These are phyloP conservation scores for Aspergillus candidus DNA, from an alignment of 2,329 filamentous ascomycete species.

Conservation along the genomic window DNA sequence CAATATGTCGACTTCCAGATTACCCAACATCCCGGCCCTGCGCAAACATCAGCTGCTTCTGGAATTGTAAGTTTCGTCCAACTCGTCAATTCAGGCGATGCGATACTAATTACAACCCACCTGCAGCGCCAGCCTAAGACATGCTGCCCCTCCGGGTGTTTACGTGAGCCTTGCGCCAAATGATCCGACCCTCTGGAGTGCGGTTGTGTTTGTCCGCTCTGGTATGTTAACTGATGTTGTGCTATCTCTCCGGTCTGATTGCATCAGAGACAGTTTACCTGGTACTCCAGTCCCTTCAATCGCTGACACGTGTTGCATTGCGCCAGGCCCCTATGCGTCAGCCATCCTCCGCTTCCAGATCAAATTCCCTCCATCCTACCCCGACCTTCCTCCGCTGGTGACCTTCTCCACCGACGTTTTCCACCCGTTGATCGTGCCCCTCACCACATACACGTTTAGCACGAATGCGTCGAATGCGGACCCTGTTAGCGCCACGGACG, in stretches of 20 bases:
- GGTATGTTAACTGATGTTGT: slow-evolving; percentile 47
- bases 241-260: too few species aligned
- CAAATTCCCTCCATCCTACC: slow-evolving; percentile 76
- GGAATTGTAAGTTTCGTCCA: slow-evolving; percentile 64
- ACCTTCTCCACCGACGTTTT: slow-evolving; percentile 92
- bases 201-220: slow-evolving; percentile 84
- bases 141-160: slow-evolving; percentile 76
- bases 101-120: slow-evolving; percentile 8
- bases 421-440: slow-evolving; percentile 83
- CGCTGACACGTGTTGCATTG: slow-evolving; percentile 5
- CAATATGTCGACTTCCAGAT: slow-evolving; percentile 30
- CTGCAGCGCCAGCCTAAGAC: slow-evolving; percentile 68
- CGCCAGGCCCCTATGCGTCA: slow-evolving; percentile 75
- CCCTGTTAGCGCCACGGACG: slow-evolving; percentile 75
- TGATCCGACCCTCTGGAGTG: slow-evolving; percentile 76
- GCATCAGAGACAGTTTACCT: too few species aligned
- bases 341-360: slow-evolving; percentile 87
- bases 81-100: not conserved
- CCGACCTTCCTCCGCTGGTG: slow-evolving; percentile 70
- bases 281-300: not conserved
- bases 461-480: slow-evolving; percentile 69
- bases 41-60: slow-evolving; percentile 70
- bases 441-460: slow-evolving; percentile 92
- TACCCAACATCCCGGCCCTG: slow-evolving; percentile 47
- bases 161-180: slow-evolving; percentile 80